Evolutionary conservation across 2,329 filamentous ascomycete genomes (phyloP).

Genomic region (Neofusicoccum kwambonambiense): DNA sequence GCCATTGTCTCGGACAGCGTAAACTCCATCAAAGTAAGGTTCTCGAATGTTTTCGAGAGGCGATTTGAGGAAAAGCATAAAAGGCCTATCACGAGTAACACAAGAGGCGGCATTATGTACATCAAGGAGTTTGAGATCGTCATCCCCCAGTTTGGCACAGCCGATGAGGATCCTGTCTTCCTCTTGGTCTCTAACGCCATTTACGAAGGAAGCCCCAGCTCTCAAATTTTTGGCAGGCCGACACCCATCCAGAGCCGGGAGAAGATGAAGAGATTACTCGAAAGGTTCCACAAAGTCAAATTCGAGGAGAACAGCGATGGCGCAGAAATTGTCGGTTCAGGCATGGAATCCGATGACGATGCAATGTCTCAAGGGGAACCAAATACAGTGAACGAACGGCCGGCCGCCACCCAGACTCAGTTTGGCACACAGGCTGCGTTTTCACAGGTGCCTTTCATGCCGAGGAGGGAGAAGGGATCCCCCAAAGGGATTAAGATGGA

Average conservation of each 20-base stretch:
- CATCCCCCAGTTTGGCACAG: neutral
- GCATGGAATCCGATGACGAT: neutral
- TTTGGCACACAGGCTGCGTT: slow-evolving; percentile 3
- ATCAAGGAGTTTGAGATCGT: slow-evolving; percentile 4
- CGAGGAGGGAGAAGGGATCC: neutral
- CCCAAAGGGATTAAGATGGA: neutral
- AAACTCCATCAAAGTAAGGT: slow-evolving; percentile 23
- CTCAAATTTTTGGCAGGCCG: neutral
- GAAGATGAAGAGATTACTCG: neutral
- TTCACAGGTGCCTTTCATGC: neutral
- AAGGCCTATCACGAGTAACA: neutral
- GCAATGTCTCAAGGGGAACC: neutral
- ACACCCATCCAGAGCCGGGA: neutral
- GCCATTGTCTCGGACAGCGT: slow-evolving; percentile 31
- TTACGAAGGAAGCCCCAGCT: neutral
- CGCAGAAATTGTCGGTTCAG: neutral
- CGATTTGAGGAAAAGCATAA: slow-evolving; percentile 19
- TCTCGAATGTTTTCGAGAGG: slow-evolving; percentile 21
- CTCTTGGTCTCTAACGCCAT: neutral
- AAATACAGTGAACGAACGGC: neutral
- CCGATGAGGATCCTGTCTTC: neutral
- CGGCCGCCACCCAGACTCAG: neutral
- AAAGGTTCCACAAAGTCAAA: neutral
- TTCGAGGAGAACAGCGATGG: neutral
- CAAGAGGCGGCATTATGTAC: slow-evolving; percentile 20